Base-by-base conservation (phyloP, 768 basidiomycete genomes). In the Butyriboletus loyo region DNA sequence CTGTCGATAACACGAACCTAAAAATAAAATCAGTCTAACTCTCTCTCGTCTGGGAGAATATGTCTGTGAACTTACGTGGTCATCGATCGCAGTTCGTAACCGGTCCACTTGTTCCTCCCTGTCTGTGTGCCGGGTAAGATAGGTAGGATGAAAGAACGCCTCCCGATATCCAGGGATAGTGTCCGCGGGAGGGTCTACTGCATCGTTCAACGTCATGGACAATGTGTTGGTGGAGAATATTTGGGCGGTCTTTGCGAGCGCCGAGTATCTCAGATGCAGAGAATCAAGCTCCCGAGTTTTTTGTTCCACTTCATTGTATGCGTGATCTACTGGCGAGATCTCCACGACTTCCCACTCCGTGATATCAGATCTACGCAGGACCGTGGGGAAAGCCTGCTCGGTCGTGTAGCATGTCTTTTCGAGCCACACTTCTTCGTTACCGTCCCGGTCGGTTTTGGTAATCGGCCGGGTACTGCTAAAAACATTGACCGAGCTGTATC, bases 361-460 rank as follows among this genome's bases (percentile, higher is more conserved):
- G 38, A 98, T 82, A 64, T 97, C 94, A 1, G 92, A 93, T 22
- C 96, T 83, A 30, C 89, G 84, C 34, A 98, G 79, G 3, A 98
- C 89, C 0, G 93, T 94, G 0, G 96, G 96, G 72, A 95, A 94
- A 4, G 83, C 78, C 60, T 92, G 89, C 68, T 94, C 91, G 0
- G 91, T 93, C 4, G 85, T 89, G 65, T 83, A 87, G 61, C 82
- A 85, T 0, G 89, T 92, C 74, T 96, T 98, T 66, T 97, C 94
- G 0, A 86, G 71, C 93, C 93, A 97, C 1, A 79, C 68, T 66
- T 91, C 88, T 65, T 89, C 86, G 27, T 72, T 74, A 8, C 84
- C 84, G 57, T 89, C 85, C 25, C 81, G 76, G 47, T 77, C 79
- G 9, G 74, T 65, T 65, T 85, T 90, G 50, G 80, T 78, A 39